A percentile compares a stretch with the other conserved stretches of the same genome.
These are phyloP conservation scores for Ustulina deusta DNA, from an alignment of 2,329 filamentous ascomycete genomes.

Conservation along the genomic window DNA sequence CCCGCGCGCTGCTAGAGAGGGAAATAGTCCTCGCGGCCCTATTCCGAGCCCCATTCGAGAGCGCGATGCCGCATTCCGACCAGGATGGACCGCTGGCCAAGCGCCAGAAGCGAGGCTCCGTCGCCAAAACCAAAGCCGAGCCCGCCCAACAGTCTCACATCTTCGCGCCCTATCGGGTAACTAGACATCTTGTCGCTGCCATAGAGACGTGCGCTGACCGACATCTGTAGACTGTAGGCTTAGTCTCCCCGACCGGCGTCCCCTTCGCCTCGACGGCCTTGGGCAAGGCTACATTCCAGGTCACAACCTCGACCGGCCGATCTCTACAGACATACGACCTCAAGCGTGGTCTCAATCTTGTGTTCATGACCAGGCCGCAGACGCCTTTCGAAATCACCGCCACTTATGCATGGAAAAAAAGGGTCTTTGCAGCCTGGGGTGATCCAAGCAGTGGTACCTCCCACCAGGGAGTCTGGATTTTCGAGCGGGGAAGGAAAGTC, in stretches of 20 bases:
- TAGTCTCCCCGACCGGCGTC: constrained; percentile 90
- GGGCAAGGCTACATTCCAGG: constrained; percentile 95
- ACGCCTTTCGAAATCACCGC: constrained; percentile 89
- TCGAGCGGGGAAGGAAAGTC: constrained; percentile 88
- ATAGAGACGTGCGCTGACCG: constrained; percentile 19
- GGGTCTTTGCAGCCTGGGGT: constrained; percentile 91
- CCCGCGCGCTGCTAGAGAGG: not conserved
- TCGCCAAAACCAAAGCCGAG: constrained; percentile 54
- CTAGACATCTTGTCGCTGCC: constrained; percentile 23
- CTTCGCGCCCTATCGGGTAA: constrained; percentile 92
- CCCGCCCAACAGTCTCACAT: constrained; percentile 75
- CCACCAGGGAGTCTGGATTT: constrained; percentile 84
- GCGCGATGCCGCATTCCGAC: constrained; percentile 68
- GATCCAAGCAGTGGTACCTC: constrained; percentile 63
- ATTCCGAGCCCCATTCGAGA: not conserved
- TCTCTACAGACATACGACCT: constrained; percentile 97
- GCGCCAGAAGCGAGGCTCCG: constrained; percentile 75
- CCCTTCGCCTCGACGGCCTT: constrained; percentile 91
- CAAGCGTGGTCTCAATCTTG: constrained; percentile 86
- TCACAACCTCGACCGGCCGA: constrained; percentile 92
- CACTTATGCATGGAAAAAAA: constrained; percentile 87
- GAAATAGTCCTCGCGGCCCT: not conserved
- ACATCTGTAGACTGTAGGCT: constrained; percentile 79
- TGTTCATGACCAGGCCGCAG: constrained; percentile 93
- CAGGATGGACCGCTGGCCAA: constrained; percentile 76